Conservation (phyloP, 768 basidiomycete species). For the Xerocomellus amylosporus region DNA sequence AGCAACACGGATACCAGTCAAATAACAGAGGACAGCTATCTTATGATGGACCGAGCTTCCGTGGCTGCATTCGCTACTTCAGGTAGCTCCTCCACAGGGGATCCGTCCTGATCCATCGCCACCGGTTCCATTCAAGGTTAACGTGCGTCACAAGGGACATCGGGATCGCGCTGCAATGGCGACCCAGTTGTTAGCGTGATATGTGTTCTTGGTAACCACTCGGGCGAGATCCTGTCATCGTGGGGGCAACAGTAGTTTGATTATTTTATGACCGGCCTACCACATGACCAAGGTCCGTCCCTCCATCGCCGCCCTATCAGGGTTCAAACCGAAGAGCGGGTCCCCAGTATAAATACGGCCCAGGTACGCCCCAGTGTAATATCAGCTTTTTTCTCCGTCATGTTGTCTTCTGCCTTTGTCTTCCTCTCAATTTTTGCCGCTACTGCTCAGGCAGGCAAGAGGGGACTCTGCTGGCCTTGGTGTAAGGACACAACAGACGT, state of each 20-base stretch:
- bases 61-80: background rate
- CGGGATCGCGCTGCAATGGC: background rate
- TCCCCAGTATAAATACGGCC: background rate
- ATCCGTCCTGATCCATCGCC: background rate
- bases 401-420: slow-evolving; percentile 21
- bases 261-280: background rate
- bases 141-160: background rate
- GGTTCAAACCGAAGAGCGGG: background rate
- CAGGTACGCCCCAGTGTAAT: background rate
- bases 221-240: no score
- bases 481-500: slow-evolving; percentile 17
- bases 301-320: background rate
- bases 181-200: no score
- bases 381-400: background rate
- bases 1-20: background rate
- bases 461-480: slow-evolving; percentile 38
- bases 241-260: background rate
- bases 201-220: no score
- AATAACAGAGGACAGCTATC: background rate
- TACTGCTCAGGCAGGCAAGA: slow-evolving; percentile 34
- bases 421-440: slow-evolving; percentile 17
- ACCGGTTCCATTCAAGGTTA: background rate
- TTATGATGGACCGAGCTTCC: background rate
- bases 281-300: background rate
- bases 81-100: background rate